Conservation (phyloP, 495 filamentous ascomycete species). For the Mycothermus thermophilus region DNA sequence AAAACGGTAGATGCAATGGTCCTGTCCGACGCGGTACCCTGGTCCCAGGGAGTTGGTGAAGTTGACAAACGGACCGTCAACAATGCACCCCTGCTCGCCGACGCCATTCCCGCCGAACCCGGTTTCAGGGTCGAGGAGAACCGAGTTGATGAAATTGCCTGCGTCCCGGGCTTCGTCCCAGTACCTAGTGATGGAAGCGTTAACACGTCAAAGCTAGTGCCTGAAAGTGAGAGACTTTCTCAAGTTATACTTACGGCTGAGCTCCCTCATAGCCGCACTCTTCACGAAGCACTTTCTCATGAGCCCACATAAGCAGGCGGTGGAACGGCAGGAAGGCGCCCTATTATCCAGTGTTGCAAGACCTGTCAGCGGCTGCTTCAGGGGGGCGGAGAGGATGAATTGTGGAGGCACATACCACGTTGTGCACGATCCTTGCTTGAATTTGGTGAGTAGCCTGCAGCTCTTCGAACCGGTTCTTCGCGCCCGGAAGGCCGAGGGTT, state of each 20-base stretch:
- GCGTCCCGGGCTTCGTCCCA: slow-evolving; percentile 35
- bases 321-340: slow-evolving; percentile 38
- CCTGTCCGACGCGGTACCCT: slow-evolving; percentile 16
- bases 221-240: no score
- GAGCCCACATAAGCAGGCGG: slow-evolving; percentile 32
- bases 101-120: slow-evolving; percentile 32
- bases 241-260: slow-evolving; percentile 4
- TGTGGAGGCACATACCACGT: slow-evolving; percentile 12
- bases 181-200: slow-evolving; percentile 22
- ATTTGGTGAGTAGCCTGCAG: slow-evolving; percentile 9
- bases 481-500: slow-evolving; percentile 6
- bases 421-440: slow-evolving; percentile 6
- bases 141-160: slow-evolving; percentile 23
- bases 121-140: slow-evolving; percentile 19
- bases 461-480: slow-evolving; percentile 11
- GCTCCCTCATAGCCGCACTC: slow-evolving; percentile 34
- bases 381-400: no score
- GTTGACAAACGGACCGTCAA: slow-evolving; percentile 25
- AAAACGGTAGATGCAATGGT: slow-evolving; percentile 26
- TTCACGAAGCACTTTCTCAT: slow-evolving; percentile 28
- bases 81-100: slow-evolving; percentile 21
- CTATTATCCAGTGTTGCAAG: neutral
- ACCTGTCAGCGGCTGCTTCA: no score
- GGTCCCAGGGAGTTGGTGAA: slow-evolving; percentile 19
- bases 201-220: neutral